Evolutionary conservation across 352 stramenopile genomes (phyloP).

Genomic region (Phytophthora brassicae): DNA sequence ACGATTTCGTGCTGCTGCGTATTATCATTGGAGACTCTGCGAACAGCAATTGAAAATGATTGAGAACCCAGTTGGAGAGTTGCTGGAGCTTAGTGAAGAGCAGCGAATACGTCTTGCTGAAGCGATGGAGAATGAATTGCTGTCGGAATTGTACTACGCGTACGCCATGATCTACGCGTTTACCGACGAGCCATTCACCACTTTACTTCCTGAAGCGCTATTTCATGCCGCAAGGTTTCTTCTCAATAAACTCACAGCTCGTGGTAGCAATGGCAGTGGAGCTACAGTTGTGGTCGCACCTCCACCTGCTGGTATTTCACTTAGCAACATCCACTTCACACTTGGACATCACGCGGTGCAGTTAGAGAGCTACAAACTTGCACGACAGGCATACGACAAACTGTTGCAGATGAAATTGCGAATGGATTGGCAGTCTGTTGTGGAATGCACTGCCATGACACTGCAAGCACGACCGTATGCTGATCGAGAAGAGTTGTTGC

Average conservation of each 20-base stretch:
- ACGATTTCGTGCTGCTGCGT: constrained; percentile 89
- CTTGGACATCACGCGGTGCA: constrained; percentile 91
- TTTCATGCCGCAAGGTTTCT: constrained; percentile 93
- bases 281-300: constrained; percentile 18
- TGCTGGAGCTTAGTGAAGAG: constrained; percentile 25
- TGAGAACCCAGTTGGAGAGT: constrained; percentile 2
- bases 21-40: constrained; percentile 93
- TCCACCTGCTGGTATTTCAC: constrained; percentile 84
- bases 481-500: constrained; percentile 93
- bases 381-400: constrained; percentile 92
- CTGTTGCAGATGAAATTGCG: constrained; percentile 90
- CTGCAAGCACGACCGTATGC: constrained; percentile 92
- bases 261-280: constrained; percentile 20
- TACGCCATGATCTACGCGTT: constrained; percentile 93
- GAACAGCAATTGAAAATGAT: constrained; percentile 76
- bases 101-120: constrained; percentile 34
- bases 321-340: constrained; percentile 93
- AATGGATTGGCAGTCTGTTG: constrained; percentile 75
- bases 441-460: constrained; percentile 92
- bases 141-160: constrained; percentile 92
- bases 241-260: constrained; percentile 82
- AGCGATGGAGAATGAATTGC: constrained; percentile 65
- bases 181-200: constrained; percentile 95
- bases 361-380: constrained; percentile 93
- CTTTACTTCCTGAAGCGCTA: constrained; percentile 87